Percentiles rank a stretch among this genome's conserved stretches.
phyloP scores from a whole-genome alignment of 2,329 filamentous ascomycete species.

The Periconia macrospinosa region DNA sequence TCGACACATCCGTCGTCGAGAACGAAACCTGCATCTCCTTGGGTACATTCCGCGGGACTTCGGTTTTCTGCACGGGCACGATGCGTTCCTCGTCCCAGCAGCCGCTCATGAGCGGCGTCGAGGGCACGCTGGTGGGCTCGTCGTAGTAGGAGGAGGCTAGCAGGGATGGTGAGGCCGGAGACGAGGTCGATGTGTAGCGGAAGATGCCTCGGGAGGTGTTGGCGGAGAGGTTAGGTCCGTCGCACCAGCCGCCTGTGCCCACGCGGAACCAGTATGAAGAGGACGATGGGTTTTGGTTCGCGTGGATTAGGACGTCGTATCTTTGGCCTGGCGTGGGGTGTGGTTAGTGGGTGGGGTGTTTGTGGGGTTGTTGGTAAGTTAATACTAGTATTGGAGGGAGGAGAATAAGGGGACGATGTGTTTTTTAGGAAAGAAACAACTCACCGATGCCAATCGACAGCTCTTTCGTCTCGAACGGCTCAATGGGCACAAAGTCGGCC shows the following conservation, averaged over 20 bases:
- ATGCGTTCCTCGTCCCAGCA: conserved; percentile 47
- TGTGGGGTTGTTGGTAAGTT: conserved; percentile 1
- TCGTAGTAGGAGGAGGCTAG: not conserved
- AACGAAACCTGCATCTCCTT: conserved; percentile 30
- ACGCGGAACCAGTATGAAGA: conserved; percentile 44
- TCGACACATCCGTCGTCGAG: conserved; percentile 20
- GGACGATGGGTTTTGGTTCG: conserved; percentile 24
- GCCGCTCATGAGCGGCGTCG: conserved; percentile 36
- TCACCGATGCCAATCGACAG: conserved; percentile 41
- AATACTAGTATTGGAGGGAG: conserved; percentile 20
- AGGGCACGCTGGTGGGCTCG: not conserved
- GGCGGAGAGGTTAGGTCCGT: conserved; percentile 37
- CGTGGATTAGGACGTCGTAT: conserved; percentile 45
- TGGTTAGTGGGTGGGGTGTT: not conserved
- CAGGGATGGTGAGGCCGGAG: conserved; percentile 13
- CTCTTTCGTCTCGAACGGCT: conserved; percentile 43
- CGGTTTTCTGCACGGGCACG: conserved; percentile 43
- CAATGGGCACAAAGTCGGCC: conserved; percentile 48
- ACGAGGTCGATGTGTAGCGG: conserved; percentile 32
- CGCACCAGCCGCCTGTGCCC: conserved; percentile 36
- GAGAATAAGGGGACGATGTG: no score
- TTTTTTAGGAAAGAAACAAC: conserved; percentile 6
- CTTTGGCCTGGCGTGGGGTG: conserved; percentile 39
- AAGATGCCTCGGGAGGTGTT: conserved; percentile 46
- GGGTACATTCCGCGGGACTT: conserved; percentile 28